Conservation (phyloP, 2,329 filamentous ascomycete genomes). For the Dactylellina sp. region DNA sequence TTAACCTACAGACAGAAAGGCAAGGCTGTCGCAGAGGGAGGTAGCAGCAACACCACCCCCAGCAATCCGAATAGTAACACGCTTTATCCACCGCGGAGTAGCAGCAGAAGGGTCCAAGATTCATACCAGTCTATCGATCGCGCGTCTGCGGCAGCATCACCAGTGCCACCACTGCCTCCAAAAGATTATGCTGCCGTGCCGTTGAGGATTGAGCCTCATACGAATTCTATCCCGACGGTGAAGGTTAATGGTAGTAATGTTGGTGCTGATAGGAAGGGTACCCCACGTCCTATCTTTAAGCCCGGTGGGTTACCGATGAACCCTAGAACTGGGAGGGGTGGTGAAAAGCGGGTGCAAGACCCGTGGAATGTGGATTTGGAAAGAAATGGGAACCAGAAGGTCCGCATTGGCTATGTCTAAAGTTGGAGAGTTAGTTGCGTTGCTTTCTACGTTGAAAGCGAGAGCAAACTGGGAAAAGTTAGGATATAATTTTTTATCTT, state of each 20-base stretch:
- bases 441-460: too few species aligned
- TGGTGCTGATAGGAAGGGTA: not conserved
- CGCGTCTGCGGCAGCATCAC: not conserved
- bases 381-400: constrained; percentile 3
- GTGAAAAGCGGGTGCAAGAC: not conserved
- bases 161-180: constrained; percentile 38
- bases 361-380: constrained; percentile 24
- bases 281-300: constrained; percentile 25
- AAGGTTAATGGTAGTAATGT: constrained; percentile 4
- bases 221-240: constrained; percentile 23
- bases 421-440: too few species aligned
- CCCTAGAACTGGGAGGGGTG: constrained; percentile 16
- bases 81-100: constrained; percentile 4
- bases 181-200: constrained; percentile 49
- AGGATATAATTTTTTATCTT: constrained; percentile 3
- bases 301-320: constrained; percentile 29
- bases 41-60: not conserved
- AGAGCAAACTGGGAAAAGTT: constrained; percentile 35
- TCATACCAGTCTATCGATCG: constrained; percentile 5
- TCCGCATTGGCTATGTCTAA: constrained; percentile 1
- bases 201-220: constrained; percentile 23
- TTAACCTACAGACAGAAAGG: constrained; percentile 12
- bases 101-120: not conserved
- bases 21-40: not conserved
- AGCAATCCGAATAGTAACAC: not conserved